phyloP scores from a whole-genome alignment of 306 rosid genomes.

The Luffa acutangula region DNA sequence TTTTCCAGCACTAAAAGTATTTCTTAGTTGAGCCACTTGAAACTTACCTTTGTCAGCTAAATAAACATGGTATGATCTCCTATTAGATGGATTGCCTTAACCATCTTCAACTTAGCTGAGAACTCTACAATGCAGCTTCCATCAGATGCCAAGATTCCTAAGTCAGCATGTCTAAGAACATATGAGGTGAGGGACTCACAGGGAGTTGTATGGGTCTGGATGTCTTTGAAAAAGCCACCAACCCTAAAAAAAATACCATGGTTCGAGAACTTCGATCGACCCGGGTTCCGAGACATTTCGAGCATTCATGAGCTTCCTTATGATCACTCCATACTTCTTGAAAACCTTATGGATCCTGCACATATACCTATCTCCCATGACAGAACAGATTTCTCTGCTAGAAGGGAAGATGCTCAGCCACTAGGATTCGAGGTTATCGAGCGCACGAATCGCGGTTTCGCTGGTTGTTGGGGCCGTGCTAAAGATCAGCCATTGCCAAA shows the following conservation, averaged over 20 bases:
- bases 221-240: constrained; percentile 70
- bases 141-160: constrained; percentile 75
- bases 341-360: constrained; percentile 97
- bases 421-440: constrained; percentile 63
- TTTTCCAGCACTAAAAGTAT: background rate
- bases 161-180: constrained; percentile 66
- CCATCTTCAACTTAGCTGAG: background rate
- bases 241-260: constrained; percentile 55
- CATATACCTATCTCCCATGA: constrained; percentile 95
- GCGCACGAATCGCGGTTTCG: constrained; percentile 75
- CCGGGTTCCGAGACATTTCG: constrained; percentile 71
- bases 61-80: background rate
- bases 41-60: background rate
- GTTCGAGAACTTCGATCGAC: constrained; percentile 85
- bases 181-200: constrained; percentile 80
- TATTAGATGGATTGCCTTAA: background rate
- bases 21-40: background rate
- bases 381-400: constrained; percentile 77
- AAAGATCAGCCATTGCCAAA: constrained; percentile 35
- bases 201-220: constrained; percentile 97
- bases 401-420: constrained; percentile 80
- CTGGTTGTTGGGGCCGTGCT: constrained; percentile 84
- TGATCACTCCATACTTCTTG: constrained; percentile 89
- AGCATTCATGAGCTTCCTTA: constrained; percentile 90
- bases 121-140: constrained; percentile 51